These are phyloP conservation scores for Sanghuangporus baumii DNA, from an alignment of 1,284 basidiomycete genomes.

Conservation along the genomic window DNA sequence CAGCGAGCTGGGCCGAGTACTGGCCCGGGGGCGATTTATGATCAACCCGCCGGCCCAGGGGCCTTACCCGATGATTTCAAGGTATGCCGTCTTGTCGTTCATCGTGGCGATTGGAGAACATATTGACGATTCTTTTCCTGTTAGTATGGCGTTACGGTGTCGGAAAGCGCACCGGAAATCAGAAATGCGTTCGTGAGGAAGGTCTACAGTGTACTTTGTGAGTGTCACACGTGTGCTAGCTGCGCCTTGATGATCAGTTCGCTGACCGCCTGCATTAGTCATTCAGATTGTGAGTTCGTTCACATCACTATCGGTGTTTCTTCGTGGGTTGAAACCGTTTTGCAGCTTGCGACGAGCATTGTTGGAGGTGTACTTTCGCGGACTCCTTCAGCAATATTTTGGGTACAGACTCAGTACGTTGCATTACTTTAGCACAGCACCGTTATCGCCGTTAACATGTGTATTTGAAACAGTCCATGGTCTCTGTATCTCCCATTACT, in stretches of 20 bases:
- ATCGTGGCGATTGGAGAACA: slow-evolving; percentile 9
- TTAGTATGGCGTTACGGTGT: slow-evolving; percentile 73
- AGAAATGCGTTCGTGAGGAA: slow-evolving; percentile 73
- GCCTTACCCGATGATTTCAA: slow-evolving; percentile 84
- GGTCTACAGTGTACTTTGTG: slow-evolving; percentile 76
- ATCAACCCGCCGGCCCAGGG: slow-evolving; percentile 53
- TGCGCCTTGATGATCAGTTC: slow-evolving; percentile 6
- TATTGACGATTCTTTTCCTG: neutral
- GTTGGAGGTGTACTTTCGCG: slow-evolving; percentile 65
- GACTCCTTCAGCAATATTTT: slow-evolving; percentile 47
- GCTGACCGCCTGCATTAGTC: slow-evolving; percentile 36
- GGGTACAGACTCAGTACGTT: slow-evolving; percentile 67
- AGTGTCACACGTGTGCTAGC: slow-evolving; percentile 27
- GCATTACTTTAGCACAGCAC: neutral
- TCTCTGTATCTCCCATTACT: slow-evolving; percentile 71
- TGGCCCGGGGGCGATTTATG: slow-evolving; percentile 45
- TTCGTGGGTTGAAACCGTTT: neutral
- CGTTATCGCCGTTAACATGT: neutral
- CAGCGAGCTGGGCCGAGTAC: slow-evolving; percentile 35
- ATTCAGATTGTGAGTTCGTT: slow-evolving; percentile 56
- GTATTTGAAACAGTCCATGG: slow-evolving; percentile 48
- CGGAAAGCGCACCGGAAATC: slow-evolving; percentile 67
- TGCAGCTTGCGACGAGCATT: slow-evolving; percentile 62
- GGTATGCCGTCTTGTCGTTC: slow-evolving; percentile 33
- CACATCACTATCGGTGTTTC: neutral